Evolutionary conservation across 371 early-diverging fungal genomes (phyloP), one percentile per base, ranked within the genome.

Genomic region (Mucor indicus): DNA sequence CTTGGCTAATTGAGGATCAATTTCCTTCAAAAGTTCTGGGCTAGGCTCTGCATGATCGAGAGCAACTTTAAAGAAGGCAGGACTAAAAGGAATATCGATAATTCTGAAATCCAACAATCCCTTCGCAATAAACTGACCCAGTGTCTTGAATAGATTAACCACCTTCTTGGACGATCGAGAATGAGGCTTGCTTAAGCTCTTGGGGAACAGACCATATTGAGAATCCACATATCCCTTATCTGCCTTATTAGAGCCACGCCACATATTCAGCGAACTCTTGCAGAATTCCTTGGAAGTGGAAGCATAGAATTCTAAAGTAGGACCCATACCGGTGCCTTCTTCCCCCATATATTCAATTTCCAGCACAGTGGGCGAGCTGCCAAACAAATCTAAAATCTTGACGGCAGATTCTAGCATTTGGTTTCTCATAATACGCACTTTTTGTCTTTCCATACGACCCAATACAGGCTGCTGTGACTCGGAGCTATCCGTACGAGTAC

Each of bases 341-440:
- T 97, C 98, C 23, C 89, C 92, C 56, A 83, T 81, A 54, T 91
- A 97, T 62, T 95, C 92, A 15, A 96, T 81, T 60, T 97, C 95
- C 39, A 97, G 70, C 30, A 91, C 72, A 3, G 80, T 67, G 25
- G 84, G 79, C 1, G 78, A 69, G 9, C 73, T 72, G n/a, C 84
- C 83, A 58, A 87, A 95, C 42, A 89, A 55, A 19, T 88, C 85
- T 64, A 95, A 71, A 13, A 94, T 83, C 48, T 87, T 86, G 23
- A 84, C 69, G 41, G 93, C 90, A 0, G 87, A 84, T 44, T 90
- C 93, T 1, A 95, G 64, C 45, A 95, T 79, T 24, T 84, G 71
- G 4, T 62, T 59, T 24, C 97, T 81, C 9, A 83, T 69, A 15
- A 96, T 86, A 1, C 91, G 81, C 6, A 94, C 91, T 61, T 95